Conservation (phyloP, 2,329 filamentous ascomycete genomes). For the Sclerotinia sclerotiorum region DNA sequence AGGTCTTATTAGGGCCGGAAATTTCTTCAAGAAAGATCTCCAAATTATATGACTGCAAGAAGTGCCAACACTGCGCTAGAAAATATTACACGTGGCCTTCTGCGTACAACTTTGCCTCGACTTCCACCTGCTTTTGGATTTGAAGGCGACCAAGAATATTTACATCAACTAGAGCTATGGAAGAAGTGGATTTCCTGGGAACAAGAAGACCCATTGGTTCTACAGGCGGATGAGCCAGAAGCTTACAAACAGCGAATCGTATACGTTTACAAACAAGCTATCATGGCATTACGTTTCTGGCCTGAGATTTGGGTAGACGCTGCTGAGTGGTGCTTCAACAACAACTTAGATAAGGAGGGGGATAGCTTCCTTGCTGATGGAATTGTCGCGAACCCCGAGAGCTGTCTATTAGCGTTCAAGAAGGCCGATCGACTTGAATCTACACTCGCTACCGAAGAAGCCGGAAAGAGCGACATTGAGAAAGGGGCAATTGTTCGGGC, state of each 20-base stretch:
- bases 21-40: constrained; percentile 88
- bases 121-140: constrained; percentile 83
- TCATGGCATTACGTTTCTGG: constrained; percentile 93
- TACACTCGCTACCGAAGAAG: constrained; percentile 73
- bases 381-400: constrained; percentile 88
- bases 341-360: constrained; percentile 65
- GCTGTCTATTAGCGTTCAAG: constrained; percentile 84
- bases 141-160: constrained; percentile 81
- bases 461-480: constrained; percentile 63
- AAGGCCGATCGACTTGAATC: constrained; percentile 85
- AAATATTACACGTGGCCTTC: constrained; percentile 76
- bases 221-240: constrained; percentile 76
- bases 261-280: constrained; percentile 88
- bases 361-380: constrained; percentile 74
- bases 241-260: constrained; percentile 76
- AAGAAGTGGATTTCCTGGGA: constrained; percentile 95
- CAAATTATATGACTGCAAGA: constrained; percentile 93
- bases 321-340: constrained; percentile 86
- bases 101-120: constrained; percentile 74
- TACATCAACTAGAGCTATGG: constrained; percentile 84
- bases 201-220: constrained; percentile 83
- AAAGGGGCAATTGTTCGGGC: constrained; percentile 67
- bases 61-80: constrained; percentile 88
- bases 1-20: constrained; percentile 71
- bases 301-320: constrained; percentile 96